Conservation (phyloP, 495 filamentous ascomycete genomes). For the Xylaria flabelliformis region DNA sequence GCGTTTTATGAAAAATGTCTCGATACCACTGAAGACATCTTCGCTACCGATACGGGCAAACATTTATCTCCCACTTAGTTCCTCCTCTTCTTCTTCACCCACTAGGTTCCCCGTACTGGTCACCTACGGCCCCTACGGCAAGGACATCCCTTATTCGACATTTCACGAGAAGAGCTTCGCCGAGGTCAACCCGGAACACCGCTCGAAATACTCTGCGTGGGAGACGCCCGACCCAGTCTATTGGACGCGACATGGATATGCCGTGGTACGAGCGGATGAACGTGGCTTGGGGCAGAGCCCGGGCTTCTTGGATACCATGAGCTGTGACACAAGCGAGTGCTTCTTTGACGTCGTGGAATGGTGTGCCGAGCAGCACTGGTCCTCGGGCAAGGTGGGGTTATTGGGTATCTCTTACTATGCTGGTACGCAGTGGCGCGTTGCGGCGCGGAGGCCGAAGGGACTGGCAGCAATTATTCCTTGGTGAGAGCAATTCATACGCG, state of each 20-base stretch:
- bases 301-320: constrained; percentile 67
- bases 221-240: constrained; percentile 68
- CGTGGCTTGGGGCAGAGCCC: constrained; percentile 64
- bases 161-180: constrained; percentile 52
- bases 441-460: constrained; percentile 64
- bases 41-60: constrained; percentile 41
- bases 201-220: constrained; percentile 63
- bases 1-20: constrained; percentile 37
- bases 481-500: constrained; percentile 30
- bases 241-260: constrained; percentile 68
- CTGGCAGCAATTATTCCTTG: constrained; percentile 66
- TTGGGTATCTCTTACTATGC: constrained; percentile 69
- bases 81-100: background rate
- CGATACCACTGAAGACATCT: constrained; percentile 38
- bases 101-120: constrained; percentile 54
- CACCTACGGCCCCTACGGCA: constrained; percentile 70
- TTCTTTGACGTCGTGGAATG: constrained; percentile 71
- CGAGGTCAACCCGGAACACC: constrained; percentile 56
- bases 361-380: constrained; percentile 67
- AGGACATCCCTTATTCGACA: constrained; percentile 60
- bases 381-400: constrained; percentile 65
- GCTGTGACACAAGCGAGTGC: constrained; percentile 59
- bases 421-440: constrained; percentile 67
- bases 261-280: constrained; percentile 66
- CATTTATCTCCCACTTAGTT: constrained; percentile 38